phyloP scores from a whole-genome alignment of 257 asterid genomes.

The Solanum paucissectum region DNA sequence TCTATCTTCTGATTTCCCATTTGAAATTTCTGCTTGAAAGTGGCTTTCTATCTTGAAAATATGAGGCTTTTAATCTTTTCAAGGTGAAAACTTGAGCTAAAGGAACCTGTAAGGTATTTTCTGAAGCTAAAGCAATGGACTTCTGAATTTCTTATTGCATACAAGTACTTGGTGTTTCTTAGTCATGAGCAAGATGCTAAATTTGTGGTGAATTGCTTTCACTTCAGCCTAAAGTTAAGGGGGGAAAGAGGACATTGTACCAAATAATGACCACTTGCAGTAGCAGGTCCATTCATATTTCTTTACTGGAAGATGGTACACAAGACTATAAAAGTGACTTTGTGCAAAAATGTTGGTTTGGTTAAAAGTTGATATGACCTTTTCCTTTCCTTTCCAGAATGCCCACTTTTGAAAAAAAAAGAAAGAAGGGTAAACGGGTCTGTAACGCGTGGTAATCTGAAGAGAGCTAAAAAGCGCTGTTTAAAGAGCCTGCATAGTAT shows the following conservation, averaged over 20 bases:
- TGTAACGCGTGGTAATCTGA: background rate
- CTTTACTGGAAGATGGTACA: background rate
- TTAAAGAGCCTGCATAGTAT: background rate
- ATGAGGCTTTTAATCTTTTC: background rate
- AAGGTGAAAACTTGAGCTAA: background rate
- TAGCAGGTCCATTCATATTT: background rate
- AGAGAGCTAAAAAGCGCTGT: background rate
- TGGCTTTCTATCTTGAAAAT: background rate
- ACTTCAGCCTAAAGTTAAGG: constrained; percentile 1
- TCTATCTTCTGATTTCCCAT: background rate
- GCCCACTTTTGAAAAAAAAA: background rate
- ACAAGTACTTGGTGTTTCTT: background rate
- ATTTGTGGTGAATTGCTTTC: constrained; percentile 2
- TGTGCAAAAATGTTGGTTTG: background rate
- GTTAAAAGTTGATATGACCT: background rate
- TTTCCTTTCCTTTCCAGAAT: background rate
- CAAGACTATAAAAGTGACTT: background rate
- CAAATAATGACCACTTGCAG: constrained; percentile 3
- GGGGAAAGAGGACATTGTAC: background rate
- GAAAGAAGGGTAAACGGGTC: background rate
- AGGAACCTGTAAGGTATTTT: background rate
- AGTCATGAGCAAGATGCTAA: background rate
- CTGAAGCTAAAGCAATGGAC: background rate
- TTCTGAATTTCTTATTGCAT: background rate
- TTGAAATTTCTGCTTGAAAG: background rate